These are phyloP conservation scores for Quercus berberidifolia DNA, from an alignment of 306 rosid genomes.

Conservation along the genomic window DNA sequence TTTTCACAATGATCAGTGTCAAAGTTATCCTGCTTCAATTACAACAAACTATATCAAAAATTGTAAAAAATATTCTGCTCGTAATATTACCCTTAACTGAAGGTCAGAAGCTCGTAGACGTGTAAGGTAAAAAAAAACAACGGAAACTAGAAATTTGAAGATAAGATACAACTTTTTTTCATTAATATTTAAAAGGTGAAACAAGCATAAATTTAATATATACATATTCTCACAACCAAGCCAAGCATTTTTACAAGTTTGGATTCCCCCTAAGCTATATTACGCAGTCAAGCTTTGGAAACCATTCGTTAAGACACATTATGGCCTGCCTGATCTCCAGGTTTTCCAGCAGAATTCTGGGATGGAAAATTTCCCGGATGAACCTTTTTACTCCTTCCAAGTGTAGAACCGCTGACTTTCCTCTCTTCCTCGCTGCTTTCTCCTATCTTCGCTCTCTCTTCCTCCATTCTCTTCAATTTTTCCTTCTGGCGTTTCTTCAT, in stretches of 20 bases:
- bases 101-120: not conserved
- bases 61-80: too few relatives aligned
- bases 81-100: too few relatives aligned
- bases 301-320: not conserved
- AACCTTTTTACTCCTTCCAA: slow-evolving; percentile 19
- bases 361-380: slow-evolving; percentile 12
- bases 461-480: slow-evolving; percentile 33
- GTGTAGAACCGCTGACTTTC: not conserved
- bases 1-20: too few relatives aligned
- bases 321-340: not conserved
- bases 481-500: slow-evolving; percentile 37
- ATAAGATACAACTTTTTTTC: not conserved
- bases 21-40: too few relatives aligned
- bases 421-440: not conserved
- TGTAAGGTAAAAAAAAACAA: not conserved
- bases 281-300: not conserved
- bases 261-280: not conserved
- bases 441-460: slow-evolving; percentile 16
- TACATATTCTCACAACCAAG: not conserved
- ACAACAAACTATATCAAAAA: too few relatives aligned
- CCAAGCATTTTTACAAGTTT: not conserved
- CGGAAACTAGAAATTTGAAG: not conserved
- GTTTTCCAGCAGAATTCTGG: not conserved
- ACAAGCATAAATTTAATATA: not conserved
- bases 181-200: not conserved